phyloP scores from a whole-genome alignment of 768 basidiomycete genomes.

The Cystofilobasidium bisporidii region DNA sequence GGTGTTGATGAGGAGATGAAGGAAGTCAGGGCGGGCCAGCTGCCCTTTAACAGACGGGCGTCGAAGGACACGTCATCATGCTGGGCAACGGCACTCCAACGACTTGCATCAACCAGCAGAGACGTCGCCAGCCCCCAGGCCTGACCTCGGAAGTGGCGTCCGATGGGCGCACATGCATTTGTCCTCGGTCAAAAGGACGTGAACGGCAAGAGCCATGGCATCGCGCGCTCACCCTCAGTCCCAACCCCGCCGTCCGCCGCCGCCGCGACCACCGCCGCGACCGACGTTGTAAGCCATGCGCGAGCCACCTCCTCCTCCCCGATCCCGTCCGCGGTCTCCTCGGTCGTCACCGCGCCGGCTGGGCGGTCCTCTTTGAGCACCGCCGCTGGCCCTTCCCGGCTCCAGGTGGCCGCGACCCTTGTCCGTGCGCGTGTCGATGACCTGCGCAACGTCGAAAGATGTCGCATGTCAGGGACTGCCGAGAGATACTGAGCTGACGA shows the following conservation, averaged over 20 bases:
- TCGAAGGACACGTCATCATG: neutral
- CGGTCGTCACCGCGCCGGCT: neutral
- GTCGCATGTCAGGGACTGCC: neutral
- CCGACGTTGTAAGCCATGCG: neutral
- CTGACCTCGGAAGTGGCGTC: too few relatives aligned
- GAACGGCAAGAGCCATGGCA: neutral
- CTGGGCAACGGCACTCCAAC: too few relatives aligned
- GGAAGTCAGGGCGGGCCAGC: too few relatives aligned
- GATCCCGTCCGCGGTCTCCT: neutral
- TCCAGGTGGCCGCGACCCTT: conserved; percentile 3
- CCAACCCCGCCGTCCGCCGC: neutral
- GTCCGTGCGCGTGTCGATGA: conserved; percentile 21
- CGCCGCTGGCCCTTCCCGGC: neutral
- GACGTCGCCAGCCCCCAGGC: too few relatives aligned
- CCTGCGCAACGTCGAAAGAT: neutral
- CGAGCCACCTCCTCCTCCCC: neutral
- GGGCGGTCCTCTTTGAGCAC: neutral
- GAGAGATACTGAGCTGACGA: too few relatives aligned
- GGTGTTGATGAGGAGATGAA: neutral
- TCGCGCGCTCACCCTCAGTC: neutral
- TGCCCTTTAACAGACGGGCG: too few relatives aligned
- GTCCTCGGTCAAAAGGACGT: too few relatives aligned
- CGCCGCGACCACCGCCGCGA: neutral
- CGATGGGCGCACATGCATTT: too few relatives aligned
- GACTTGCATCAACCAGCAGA: too few relatives aligned